phyloP scores from a whole-genome alignment of 306 rosid genomes.

The Parietaria judaica region DNA sequence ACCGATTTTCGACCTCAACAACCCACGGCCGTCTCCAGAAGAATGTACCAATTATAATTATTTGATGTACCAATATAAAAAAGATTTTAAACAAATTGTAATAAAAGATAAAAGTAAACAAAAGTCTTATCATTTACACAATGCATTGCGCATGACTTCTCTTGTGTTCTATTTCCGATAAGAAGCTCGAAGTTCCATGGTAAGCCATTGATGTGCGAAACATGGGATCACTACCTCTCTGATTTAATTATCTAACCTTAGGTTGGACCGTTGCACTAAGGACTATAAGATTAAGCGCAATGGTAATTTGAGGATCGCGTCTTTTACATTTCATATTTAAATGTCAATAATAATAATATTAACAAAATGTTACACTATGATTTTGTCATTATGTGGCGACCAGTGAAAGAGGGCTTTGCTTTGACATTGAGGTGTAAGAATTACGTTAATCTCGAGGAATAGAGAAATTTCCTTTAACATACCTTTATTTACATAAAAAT shows the following conservation, averaged over 20 bases:
- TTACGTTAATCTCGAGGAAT: background rate
- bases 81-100: too few relatives aligned
- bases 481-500: background rate
- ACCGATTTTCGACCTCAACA: too few relatives aligned
- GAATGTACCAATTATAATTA: too few relatives aligned
- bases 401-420: background rate
- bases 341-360: background rate
- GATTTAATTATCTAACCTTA: background rate
- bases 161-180: too few relatives aligned
- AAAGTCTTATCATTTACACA: too few relatives aligned
- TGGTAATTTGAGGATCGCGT: background rate
- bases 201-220: background rate
- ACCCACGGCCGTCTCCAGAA: too few relatives aligned
- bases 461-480: background rate
- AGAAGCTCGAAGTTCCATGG: background rate
- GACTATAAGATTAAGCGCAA: background rate
- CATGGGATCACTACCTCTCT: background rate
- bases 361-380: background rate
- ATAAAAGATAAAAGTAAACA: too few relatives aligned
- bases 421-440: background rate
- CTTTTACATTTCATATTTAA: background rate
- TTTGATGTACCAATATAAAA: too few relatives aligned
- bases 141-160: too few relatives aligned
- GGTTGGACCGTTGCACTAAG: background rate
- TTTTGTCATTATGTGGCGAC: conserved; percentile 19